A percentile compares a stretch with the other conserved stretches of the same genome.
These are phyloP conservation scores for Dactylella cylindrospora DNA, from an alignment of 2,329 filamentous ascomycete genomes.

Conservation along the genomic window DNA sequence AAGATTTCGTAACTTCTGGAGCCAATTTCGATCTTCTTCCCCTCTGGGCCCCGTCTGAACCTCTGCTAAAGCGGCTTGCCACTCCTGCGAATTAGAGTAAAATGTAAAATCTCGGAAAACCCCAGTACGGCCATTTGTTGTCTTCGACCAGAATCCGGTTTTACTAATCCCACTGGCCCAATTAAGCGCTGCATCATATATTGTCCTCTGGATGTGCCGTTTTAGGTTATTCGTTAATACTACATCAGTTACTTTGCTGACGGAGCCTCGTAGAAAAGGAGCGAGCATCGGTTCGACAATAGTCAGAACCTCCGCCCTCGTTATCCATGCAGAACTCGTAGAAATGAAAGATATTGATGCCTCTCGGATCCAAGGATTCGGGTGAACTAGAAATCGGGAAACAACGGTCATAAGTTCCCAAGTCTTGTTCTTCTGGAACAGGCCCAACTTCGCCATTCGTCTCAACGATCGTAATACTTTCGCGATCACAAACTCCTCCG, in stretches of 20 bases:
- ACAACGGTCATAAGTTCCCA: conserved; percentile 87
- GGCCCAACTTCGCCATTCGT: conserved; percentile 80
- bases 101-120: conserved; percentile 18
- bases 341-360: conserved; percentile 82
- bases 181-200: conserved; percentile 79
- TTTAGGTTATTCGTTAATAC: conserved; percentile 65
- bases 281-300: conserved; percentile 77
- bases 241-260: conserved; percentile 53
- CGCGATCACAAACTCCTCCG: conserved; percentile 91
- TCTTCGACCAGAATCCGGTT: conserved; percentile 75
- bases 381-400: conserved; percentile 84
- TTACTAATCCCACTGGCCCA: conserved; percentile 83
- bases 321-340: conserved; percentile 72
- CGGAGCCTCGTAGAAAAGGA: conserved; percentile 75
- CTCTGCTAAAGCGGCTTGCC: conserved; percentile 34
- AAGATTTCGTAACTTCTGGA: conserved; percentile 78
- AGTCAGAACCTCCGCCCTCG: conserved; percentile 77
- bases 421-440: conserved; percentile 78
- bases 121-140: conserved; percentile 12
- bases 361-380: conserved; percentile 92
- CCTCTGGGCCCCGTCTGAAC: conserved; percentile 15
- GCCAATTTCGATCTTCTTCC: conserved; percentile 75
- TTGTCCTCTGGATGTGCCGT: conserved; percentile 72
- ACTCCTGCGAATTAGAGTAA: conserved; percentile 30
- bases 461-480: conserved; percentile 84